These are phyloP conservation scores for Pyrenochaeta sp. DNA, from an alignment of 2,329 filamentous ascomycete species.

Conservation along the genomic window DNA sequence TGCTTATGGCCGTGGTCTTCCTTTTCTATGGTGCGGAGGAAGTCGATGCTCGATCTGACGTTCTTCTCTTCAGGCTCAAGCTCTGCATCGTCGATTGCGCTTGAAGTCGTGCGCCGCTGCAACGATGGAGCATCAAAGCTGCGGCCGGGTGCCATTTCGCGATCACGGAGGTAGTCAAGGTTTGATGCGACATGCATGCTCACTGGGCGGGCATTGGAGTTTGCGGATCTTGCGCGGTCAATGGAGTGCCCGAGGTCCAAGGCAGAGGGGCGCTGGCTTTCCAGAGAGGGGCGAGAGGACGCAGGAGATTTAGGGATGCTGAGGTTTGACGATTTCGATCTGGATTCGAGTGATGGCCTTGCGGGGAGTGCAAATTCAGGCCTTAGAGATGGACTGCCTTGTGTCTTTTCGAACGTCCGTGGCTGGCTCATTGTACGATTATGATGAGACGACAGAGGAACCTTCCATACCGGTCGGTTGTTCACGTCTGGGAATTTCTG, in stretches of 20 bases:
- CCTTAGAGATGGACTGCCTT: slow-evolving; percentile 47
- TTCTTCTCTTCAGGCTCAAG: slow-evolving; percentile 66
- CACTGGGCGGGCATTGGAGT: slow-evolving; percentile 73
- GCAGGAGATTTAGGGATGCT: slow-evolving; percentile 63
- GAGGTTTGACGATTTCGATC: slow-evolving; percentile 61
- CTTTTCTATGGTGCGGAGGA: slow-evolving; percentile 77
- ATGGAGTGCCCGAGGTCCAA: slow-evolving; percentile 68
- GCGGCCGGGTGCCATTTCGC: slow-evolving; percentile 65
- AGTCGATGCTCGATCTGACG: slow-evolving; percentile 83
- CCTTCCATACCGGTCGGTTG: slow-evolving; percentile 62
- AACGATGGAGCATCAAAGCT: slow-evolving; percentile 43
- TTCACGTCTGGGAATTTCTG: slow-evolving; percentile 51
- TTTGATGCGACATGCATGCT: slow-evolving; percentile 87
- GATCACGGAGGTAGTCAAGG: slow-evolving; percentile 82
- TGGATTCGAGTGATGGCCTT: slow-evolving; percentile 55
- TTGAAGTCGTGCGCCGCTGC: slow-evolving; percentile 37
- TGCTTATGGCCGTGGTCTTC: slow-evolving; percentile 62
- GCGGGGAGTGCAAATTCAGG: slow-evolving; percentile 49
- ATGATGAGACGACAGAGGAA: slow-evolving; percentile 56
- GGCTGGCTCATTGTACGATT: slow-evolving; percentile 60
- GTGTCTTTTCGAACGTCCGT: slow-evolving; percentile 51
- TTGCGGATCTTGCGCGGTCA: slow-evolving; percentile 69
- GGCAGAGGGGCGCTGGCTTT: slow-evolving; percentile 71
- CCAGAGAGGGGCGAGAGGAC: slow-evolving; percentile 73
- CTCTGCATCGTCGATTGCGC: slow-evolving; percentile 47